These are phyloP conservation scores for Oxyria digyna DNA, from an alignment of 148 eudicot species.

Conservation along the genomic window DNA sequence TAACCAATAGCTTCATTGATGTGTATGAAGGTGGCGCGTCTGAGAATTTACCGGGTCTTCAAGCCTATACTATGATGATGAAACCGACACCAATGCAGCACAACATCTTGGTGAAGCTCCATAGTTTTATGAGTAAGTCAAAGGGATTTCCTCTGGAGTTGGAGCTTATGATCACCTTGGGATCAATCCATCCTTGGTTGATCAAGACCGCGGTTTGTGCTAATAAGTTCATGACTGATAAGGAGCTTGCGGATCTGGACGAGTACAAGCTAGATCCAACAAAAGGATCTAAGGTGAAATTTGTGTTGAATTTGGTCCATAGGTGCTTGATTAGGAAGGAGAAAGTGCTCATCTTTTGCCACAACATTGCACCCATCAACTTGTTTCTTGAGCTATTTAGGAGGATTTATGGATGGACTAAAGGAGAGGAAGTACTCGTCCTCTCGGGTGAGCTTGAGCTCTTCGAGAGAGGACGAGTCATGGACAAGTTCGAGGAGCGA, in stretches of 20 bases:
- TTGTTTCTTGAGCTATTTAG: conserved; percentile 59
- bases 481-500: conserved; percentile 90
- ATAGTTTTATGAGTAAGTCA: conserved; percentile 43
- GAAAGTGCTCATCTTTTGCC: conserved; percentile 87
- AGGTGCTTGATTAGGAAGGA: conserved; percentile 61
- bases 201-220: conserved; percentile 72
- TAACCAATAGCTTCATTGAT: conserved; percentile 73
- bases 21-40: conserved; percentile 79
- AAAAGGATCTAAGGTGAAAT: conserved; percentile 77
- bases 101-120: conserved; percentile 55
- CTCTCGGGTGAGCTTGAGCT: conserved; percentile 88
- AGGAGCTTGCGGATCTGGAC: conserved; percentile 59
- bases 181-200: conserved; percentile 91
- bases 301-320: conserved; percentile 73
- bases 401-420: conserved; percentile 61
- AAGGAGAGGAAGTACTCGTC: conserved; percentile 83
- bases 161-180: conserved; percentile 83
- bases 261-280: conserved; percentile 58
- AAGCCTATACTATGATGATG: conserved; percentile 86
- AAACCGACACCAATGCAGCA: conserved; percentile 75
- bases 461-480: conserved; percentile 75
- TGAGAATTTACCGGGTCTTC: conserved; percentile 75
- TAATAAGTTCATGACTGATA: conserved; percentile 36
- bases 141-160: conserved; percentile 81
- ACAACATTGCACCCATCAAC: conserved; percentile 85